phyloP scores from a whole-genome alignment of 768 basidiomycete genomes.

The Scleroderma bovista region DNA sequence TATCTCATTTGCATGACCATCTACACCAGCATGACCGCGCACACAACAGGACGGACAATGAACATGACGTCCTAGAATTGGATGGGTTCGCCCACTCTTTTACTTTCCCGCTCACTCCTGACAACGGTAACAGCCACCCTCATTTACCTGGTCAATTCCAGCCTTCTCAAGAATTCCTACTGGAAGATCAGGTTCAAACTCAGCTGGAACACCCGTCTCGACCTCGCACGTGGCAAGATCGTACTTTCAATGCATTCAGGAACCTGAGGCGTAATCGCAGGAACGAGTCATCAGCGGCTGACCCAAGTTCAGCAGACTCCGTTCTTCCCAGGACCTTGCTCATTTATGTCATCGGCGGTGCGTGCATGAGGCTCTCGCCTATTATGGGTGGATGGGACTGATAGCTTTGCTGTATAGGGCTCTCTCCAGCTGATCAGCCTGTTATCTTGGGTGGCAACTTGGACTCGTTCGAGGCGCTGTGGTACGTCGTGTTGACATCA shows the following conservation, averaged over 20 bases:
- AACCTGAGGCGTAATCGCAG: conserved; percentile 42
- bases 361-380: conserved; percentile 12
- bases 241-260: conserved; percentile 58
- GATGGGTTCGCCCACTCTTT: conserved; percentile 22
- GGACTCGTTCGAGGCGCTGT: conserved; percentile 75
- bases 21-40: conserved; percentile 7
- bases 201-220: conserved; percentile 16
- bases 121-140: conserved; percentile 2
- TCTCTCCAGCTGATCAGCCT: conserved; percentile 86
- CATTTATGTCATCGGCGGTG: conserved; percentile 86
- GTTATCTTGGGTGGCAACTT: conserved; percentile 77
- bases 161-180: conserved; percentile 8
- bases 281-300: conserved; percentile 2
- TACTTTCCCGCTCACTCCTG: conserved; percentile 16
- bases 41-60: conserved; percentile 13
- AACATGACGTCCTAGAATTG: conserved; percentile 22
- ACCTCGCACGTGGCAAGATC: conserved; percentile 50
- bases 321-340: conserved; percentile 67
- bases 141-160: conserved; percentile 7
- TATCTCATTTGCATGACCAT: conserved; percentile 3
- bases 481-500: conserved; percentile 39
- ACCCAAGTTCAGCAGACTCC: conserved; percentile 1
- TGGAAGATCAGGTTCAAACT: background rate
- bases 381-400: background rate
- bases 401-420: conserved; percentile 44